Base-by-base conservation (phyloP, 495 filamentous ascomycete genomes). In the Penicillium ochrochloron region DNA sequence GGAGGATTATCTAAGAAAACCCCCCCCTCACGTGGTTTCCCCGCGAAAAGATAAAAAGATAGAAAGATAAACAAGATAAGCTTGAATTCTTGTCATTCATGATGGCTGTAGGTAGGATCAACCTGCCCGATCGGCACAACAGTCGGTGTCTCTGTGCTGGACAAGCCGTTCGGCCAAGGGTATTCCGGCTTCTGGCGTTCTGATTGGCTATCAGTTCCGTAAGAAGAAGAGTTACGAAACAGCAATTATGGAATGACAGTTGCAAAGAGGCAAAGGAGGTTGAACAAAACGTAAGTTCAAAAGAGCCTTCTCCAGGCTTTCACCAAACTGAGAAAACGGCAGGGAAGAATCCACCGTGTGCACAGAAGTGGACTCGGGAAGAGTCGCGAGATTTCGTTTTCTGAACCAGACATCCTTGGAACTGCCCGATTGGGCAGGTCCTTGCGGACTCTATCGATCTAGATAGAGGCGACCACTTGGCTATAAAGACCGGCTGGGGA, bases 371-470 rank as follows among this genome's bases (percentile, higher is more conserved):
- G 31, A 23, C 44, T 66, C 65, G 65, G 65, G 62, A 42, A 65
- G 62, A 68, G 42, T 70, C 62, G 65, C 60, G 56, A 50, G 46
- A 50, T 14, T 53, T 25, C 41, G 35, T 10, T 53, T 31, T 34
- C 39, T 51, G 62, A 57, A 34, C 55, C 60, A 62, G 33, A 63
- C n/a, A 60, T 21, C 29, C 63, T 59, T 31, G 48, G 59, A 63
- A 48, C 62, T 66, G n/a, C 70, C 66, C 25, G n/a, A 65, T 60
- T 57, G 19, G 71, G 71, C 52, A 73, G 65, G 71, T 73, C 63
- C 64, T 71, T 69, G 71, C 71, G 71, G 63, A 7, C 31, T 61
- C 64, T 42, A 57, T 71, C 50, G 59, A 65, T 69, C 60, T 44
- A 29, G 59, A 63, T 64, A 65, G 53, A 58, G 41, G 46, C 35